These are phyloP conservation scores for Beauveria varroae DNA, from an alignment of 2,329 filamentous ascomycete species.

Conservation along the genomic window DNA sequence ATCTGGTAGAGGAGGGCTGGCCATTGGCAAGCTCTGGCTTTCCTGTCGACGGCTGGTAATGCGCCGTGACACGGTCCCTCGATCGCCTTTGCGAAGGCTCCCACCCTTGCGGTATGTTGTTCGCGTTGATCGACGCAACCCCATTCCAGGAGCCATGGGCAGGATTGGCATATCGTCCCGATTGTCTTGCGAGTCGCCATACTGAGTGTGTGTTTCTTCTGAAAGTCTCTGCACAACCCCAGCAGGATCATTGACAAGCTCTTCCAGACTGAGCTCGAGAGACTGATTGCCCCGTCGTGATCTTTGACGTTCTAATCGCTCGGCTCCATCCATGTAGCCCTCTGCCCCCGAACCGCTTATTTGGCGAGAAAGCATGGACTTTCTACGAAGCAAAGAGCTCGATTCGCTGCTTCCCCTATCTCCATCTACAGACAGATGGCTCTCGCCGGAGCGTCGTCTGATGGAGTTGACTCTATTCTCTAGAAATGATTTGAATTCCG, in stretches of 20 bases:
- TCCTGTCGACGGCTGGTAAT: conserved; percentile 55
- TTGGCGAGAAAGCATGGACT: conserved; percentile 91
- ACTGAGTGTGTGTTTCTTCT: conserved; percentile 44
- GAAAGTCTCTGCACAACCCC: conserved; percentile 62
- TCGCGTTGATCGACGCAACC: conserved; percentile 79
- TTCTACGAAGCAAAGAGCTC: conserved; percentile 71
- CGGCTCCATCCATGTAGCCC: conserved; percentile 76
- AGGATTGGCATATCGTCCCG: conserved; percentile 79
- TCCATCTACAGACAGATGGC: conserved; percentile 49
- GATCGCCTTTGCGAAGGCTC: conserved; percentile 73
- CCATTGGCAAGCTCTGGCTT: conserved; percentile 34
- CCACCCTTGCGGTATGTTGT: conserved; percentile 85
- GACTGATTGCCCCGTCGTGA: conserved; percentile 50
- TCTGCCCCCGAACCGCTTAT: conserved; percentile 54
- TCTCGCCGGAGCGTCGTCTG: conserved; percentile 72
- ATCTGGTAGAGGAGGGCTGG: conserved; percentile 31
- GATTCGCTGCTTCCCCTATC: conserved; percentile 44
- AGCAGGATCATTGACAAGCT: conserved; percentile 72
- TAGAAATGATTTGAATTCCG: conserved; percentile 93
- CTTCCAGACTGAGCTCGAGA: conserved; percentile 65
- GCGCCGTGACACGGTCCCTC: conserved; percentile 67
- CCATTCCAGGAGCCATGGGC: conserved; percentile 67
- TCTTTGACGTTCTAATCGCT: conserved; percentile 65
- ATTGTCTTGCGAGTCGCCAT: conserved; percentile 33
- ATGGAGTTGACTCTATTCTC: conserved; percentile 91